Evolutionary conservation across 768 basidiomycete genomes (phyloP), one percentile per base, ranked within the genome.

Genomic region (Lentinula boryana): DNA sequence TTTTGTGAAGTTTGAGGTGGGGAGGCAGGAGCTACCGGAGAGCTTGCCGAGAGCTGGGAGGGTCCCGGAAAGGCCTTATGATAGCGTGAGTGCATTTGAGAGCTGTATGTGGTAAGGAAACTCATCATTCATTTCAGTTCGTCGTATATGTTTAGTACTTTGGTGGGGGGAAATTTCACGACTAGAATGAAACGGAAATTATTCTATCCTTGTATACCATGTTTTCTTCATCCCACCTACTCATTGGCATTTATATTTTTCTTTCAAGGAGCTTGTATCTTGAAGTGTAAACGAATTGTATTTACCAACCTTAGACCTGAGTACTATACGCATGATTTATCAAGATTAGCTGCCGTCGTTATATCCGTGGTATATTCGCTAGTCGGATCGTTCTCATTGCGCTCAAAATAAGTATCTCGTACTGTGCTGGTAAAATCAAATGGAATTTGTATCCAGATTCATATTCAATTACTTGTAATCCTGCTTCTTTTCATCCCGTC

Each of bases 41-140:
- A 86, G 84, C 56, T 67, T 88, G 63, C 84, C 87, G n/a, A 72
- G 71, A 41, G 76, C 76, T 66, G 88, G 88, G 0, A 71, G 78
- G 63, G 69, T 76, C 6, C 83, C 88, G 13, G 59, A 69, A 55
- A 73, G 75, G 48, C 88, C 87, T 21, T 90, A 89, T 71, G 78
- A 80, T 13, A 71, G 71, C 54, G 82, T 83, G 60, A 67, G 80
- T 76, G 18, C 27, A 23, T 50, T 62, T 31, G 27, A 27, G 27
- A 27, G 27, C n/a, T 32, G 13, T 18, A 51, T n/a, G 21, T 44
- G 15, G n/a, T 50, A 46, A 31, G 16, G 27, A 60, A 18, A 57
- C 60, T 61, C 33, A 59, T 44, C 36, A 27, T 41, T 61, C 16
- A 32, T 63, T 57, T 23, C 62, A 79, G 78, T 78, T 80, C 68